Percentiles rank a stretch among this genome's conserved stretches.
These are phyloP conservation scores for Geoglossum glabrum DNA, from an alignment of 495 filamentous ascomycete genomes.

Conservation along the genomic window DNA sequence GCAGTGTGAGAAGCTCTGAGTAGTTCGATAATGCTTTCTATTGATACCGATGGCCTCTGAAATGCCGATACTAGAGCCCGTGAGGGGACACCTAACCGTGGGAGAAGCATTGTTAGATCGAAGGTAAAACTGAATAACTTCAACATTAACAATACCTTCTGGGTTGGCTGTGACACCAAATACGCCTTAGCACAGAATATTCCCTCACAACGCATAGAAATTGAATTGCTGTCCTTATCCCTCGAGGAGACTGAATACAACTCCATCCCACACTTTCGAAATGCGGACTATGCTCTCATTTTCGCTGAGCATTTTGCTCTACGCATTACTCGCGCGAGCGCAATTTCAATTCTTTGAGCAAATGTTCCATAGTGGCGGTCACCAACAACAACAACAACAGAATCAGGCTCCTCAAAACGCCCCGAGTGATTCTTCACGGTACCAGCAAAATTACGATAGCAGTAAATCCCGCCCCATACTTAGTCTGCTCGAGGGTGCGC, in stretches of 20 bases:
- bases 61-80: neutral
- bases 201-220: neutral
- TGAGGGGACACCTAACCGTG: neutral
- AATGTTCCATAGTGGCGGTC: conserved; percentile 46
- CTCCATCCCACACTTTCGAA: neutral
- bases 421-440: conserved; percentile 56
- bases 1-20: neutral
- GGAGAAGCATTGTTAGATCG: neutral
- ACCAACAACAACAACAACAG: too few species aligned
- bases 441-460: conserved; percentile 47
- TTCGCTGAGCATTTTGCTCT: conserved; percentile 23
- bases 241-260: neutral
- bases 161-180: neutral
- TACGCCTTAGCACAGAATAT: neutral
- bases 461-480: conserved; percentile 22
- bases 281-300: conserved; percentile 4
- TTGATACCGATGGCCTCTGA: neutral
- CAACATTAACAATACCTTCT: too few species aligned
- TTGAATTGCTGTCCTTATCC: neutral
- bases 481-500: neutral
- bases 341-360: conserved; percentile 69
- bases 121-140: neutral
- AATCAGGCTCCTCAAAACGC: conserved; percentile 50
- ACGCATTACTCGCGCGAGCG: conserved; percentile 29
- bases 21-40: neutral